Evolutionary conservation across 192 early-diverging fungal species (phyloP), one percentile per base, ranked within the genome.

Genomic region (Lunasporangiospora selenospora): DNA sequence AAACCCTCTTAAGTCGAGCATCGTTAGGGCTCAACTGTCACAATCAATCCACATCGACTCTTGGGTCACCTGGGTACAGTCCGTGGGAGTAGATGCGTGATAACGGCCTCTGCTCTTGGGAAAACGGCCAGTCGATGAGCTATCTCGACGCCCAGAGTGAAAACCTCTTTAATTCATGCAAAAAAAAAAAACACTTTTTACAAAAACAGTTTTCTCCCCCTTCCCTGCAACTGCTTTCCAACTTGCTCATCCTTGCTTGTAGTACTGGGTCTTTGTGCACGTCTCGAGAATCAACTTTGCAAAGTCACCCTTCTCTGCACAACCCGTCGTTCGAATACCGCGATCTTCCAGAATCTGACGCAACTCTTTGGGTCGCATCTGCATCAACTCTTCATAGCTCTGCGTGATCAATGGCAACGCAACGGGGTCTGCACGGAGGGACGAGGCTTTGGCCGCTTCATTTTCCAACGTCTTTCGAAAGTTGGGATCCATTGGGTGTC

Each of bases 271-370:
- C 45, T 39, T 69, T 3, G 53, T 16, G 41, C 76, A 77, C 13
- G 53, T 69, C 27, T 81, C 71, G 0, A 75, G 58, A 43, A 83
- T 80, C 45, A 67, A 51, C 19, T 77, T 77, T 21, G 77, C 83
- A 44, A 85, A 75, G 19, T 85, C 83, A 8, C 50, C 54, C 62
- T 85, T 85, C 45, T 85, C 83, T 3, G 77, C 53, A 52, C 70
- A 81, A 16, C 77, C 81, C 3, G 36, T 38, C 8, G 66, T 53
- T 26, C 53, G 59, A 43, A 81, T 81, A 23, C 69, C 61, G 16
- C 83, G 67, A 11, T 81, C 81, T 7, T 59, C 63, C 42, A 85
- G 32, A 21, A 85, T 85, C 54, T 81, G 62, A 21, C 77, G 76
- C n/a, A 85, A 29, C 32, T 85, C 81, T 51, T 81, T 81, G 53